Evolutionary conservation across 1,284 basidiomycete species (phyloP).

Genomic region (Pascua guehoae): DNA sequence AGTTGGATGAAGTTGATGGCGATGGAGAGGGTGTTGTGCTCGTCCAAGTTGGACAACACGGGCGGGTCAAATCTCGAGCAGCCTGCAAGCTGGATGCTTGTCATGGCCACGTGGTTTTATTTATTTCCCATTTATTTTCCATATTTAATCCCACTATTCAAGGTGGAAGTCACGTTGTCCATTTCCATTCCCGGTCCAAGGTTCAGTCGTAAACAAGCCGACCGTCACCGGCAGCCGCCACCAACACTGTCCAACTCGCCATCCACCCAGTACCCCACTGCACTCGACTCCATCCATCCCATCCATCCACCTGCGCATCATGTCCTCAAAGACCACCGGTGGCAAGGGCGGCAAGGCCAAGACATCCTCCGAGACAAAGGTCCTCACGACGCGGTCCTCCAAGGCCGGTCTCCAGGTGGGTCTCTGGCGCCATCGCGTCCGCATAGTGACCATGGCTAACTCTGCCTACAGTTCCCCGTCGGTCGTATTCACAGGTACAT

Average conservation of each 20-base stretch:
- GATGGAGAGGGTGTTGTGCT: constrained; percentile 1
- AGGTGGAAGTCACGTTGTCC: not conserved
- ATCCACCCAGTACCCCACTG: constrained; percentile 12
- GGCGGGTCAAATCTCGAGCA: not conserved
- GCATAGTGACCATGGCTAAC: not conserved
- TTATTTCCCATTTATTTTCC: not conserved
- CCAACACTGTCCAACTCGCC: constrained; percentile 7
- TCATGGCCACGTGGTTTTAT: not conserved
- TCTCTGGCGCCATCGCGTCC: constrained; percentile 10
- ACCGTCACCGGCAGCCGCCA: not conserved
- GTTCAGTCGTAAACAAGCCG: constrained; percentile 1
- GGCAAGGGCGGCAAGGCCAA: constrained; percentile 53
- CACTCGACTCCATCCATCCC: constrained; percentile 10
- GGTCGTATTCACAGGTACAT: constrained; percentile 45
- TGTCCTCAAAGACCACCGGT: constrained; percentile 47
- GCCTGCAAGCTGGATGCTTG: too few species aligned
- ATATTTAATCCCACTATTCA: not conserved
- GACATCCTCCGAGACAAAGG: constrained; percentile 49
- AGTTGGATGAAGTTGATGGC: constrained; percentile 5
- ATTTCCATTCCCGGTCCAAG: not conserved
- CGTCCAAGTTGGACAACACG: not conserved
- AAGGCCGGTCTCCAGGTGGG: constrained; percentile 79
- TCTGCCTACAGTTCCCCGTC: constrained; percentile 38
- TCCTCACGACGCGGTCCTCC: constrained; percentile 67
- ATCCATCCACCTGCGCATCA: constrained; percentile 20